Conservation (phyloP, 352 stramenopile genomes). For the Pythium chondricola region DNA sequence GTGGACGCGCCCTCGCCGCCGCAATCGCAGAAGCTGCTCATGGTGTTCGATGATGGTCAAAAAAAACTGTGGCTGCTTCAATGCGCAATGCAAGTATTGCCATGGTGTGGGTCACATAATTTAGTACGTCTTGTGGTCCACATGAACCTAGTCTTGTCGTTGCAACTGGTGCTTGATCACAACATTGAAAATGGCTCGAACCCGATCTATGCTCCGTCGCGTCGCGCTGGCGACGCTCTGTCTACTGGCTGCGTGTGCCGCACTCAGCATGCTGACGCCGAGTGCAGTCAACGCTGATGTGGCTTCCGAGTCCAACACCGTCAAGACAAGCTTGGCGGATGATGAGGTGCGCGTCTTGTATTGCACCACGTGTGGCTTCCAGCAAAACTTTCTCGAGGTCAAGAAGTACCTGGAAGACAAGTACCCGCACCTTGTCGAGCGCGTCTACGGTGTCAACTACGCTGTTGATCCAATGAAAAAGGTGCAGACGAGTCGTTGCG, state of each 20-base stretch:
- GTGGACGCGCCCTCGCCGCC: constrained; percentile 39
- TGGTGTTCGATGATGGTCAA: no score
- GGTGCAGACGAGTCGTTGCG: no score
- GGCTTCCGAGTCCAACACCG: not conserved
- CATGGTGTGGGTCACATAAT: no score
- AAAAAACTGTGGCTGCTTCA: no score
- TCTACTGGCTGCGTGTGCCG: no score
- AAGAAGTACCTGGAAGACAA: constrained; percentile 63
- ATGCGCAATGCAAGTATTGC: not conserved
- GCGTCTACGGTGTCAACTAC: constrained; percentile 56
- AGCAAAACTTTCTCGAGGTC: constrained; percentile 72
- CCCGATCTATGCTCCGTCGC: constrained; percentile 19
- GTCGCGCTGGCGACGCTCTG: constrained; percentile 25
- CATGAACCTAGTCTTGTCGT: no score
- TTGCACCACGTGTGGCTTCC: constrained; percentile 75
- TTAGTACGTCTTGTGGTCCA: constrained; percentile 12
- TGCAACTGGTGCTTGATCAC: no score
- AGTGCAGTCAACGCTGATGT: no score
- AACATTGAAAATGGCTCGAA: constrained; percentile 14
- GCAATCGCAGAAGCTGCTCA: constrained; percentile 44
- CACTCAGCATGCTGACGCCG: no score
- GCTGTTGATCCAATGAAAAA: constrained; percentile 49
- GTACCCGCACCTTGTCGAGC: constrained; percentile 65
- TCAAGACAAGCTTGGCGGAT: constrained; percentile 36
- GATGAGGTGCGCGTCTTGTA: constrained; percentile 59